Percentiles rank a stretch among this genome's conserved stretches.
phyloP scores from a whole-genome alignment of 2,329 filamentous ascomycete genomes.

The Ceratocystis alfenasii region DNA sequence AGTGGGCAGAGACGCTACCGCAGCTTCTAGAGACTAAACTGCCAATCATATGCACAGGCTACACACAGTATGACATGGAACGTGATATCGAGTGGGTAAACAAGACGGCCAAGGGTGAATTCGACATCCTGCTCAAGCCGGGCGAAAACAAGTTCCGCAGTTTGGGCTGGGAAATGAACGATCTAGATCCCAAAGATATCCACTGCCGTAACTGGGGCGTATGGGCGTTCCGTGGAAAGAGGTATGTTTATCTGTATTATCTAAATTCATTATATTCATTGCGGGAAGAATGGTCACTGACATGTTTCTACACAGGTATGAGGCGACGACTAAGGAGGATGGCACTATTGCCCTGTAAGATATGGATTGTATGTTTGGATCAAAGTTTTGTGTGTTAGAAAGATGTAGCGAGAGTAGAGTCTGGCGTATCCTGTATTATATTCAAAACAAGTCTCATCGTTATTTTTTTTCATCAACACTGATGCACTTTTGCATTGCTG shows the following conservation, averaged over 20 bases:
- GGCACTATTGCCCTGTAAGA: conserved; percentile 22
- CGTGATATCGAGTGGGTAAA: conserved; percentile 83
- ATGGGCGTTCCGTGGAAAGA: conserved; percentile 95
- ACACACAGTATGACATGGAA: conserved; percentile 90
- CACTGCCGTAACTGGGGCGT: conserved; percentile 95
- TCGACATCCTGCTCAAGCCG: conserved; percentile 81
- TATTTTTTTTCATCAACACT: background rate
- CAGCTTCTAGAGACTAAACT: conserved; percentile 89
- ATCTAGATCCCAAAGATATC: conserved; percentile 84
- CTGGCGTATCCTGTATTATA: conserved; percentile 9
- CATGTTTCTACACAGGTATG: conserved; percentile 39
- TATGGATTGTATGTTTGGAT: conserved; percentile 8
- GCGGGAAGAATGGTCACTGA: conserved; percentile 25
- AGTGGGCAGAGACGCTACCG: conserved; percentile 87
- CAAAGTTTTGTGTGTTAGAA: conserved; percentile 10
- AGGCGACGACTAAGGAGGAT: conserved; percentile 45
- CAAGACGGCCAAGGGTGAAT: conserved; percentile 75
- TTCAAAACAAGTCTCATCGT: background rate
- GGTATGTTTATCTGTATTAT: conserved; percentile 42
- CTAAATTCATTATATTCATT: background rate
- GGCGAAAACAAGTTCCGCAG: conserved; percentile 92
- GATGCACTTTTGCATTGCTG: background rate
- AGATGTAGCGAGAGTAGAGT: conserved; percentile 1
- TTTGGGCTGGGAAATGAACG: conserved; percentile 91
- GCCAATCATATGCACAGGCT: conserved; percentile 87